Percentiles rank a stretch among this genome's conserved stretches.
phyloP scores from a whole-genome alignment of 192 early-diverging fungal genomes.

The Coemansia sp. region DNA sequence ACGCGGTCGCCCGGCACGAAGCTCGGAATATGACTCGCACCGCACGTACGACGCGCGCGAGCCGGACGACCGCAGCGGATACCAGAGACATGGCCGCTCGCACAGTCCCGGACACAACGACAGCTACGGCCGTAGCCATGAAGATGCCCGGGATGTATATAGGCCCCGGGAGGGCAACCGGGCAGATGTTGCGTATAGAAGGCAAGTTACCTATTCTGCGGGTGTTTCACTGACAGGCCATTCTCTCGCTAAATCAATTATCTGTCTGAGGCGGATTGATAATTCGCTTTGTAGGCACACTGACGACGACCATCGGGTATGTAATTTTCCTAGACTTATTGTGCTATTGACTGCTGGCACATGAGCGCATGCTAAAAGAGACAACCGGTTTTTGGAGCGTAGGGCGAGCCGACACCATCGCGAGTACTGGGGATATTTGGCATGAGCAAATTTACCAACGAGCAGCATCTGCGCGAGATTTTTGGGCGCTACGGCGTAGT shows the following conservation, averaged over 20 bases:
- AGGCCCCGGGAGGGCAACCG: neutral
- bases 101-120: conserved; percentile 11
- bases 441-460: conserved; percentile 53
- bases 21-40: neutral
- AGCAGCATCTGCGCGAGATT: conserved; percentile 23
- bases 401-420: conserved; percentile 25
- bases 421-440: conserved; percentile 46
- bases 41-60: neutral
- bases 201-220: no score
- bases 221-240: no score
- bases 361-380: neutral
- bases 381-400: conserved; percentile 2
- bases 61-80: neutral
- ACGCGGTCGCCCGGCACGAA: neutral
- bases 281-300: conserved; percentile 1
- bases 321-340: neutral
- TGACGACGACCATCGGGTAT: conserved; percentile 22
- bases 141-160: neutral
- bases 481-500: conserved; percentile 39
- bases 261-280: neutral
- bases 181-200: conserved; percentile 1
- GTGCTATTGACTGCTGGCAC: neutral
- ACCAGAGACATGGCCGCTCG: conserved; percentile 14
- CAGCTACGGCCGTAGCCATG: neutral
- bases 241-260: no score